These are phyloP conservation scores for Colletotrichum endophyticum DNA, from an alignment of 2,329 filamentous ascomycete species.

Conservation along the genomic window DNA sequence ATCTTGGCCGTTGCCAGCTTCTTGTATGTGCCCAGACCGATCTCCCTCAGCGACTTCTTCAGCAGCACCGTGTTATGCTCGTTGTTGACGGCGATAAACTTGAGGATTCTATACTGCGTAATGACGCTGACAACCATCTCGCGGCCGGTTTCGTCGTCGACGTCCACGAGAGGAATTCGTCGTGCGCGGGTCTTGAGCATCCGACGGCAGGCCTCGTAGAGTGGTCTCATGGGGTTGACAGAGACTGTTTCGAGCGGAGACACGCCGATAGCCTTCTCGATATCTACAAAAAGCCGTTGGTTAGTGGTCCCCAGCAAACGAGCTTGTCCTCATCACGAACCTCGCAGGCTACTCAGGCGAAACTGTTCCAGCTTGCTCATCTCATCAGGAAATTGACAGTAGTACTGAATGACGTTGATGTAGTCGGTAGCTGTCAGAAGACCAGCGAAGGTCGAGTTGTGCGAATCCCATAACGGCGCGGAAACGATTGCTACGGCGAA, in stretches of 20 bases:
- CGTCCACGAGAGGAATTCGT: constrained; percentile 90
- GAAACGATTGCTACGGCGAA: constrained; percentile 83
- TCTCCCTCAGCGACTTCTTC: constrained; percentile 84
- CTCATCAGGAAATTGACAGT: constrained; percentile 94
- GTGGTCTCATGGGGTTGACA: constrained; percentile 86
- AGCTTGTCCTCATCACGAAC: constrained; percentile 50
- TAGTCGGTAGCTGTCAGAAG: constrained; percentile 96
- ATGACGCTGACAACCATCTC: constrained; percentile 96
- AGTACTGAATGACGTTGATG: constrained; percentile 99
- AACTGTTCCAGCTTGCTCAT: constrained; percentile 93
- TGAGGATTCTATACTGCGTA: constrained; percentile 97
- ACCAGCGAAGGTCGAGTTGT: constrained; percentile 89
- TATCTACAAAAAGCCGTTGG: constrained; percentile 62
- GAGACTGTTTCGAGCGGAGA: constrained; percentile 92
- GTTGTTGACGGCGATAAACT: constrained; percentile 96
- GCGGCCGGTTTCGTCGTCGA: constrained; percentile 90
- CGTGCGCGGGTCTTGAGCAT: constrained; percentile 95
- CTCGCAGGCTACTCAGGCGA: constrained; percentile 86
- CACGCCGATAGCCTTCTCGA: constrained; percentile 92
- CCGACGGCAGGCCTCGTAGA: constrained; percentile 93
- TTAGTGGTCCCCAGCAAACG: not conserved
- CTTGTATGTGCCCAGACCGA: constrained; percentile 84
- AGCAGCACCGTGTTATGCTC: constrained; percentile 85
- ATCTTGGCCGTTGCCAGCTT: constrained; percentile 84
- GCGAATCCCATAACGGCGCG: constrained; percentile 95